Percentiles rank a stretch among this genome's conserved stretches.
phyloP scores from a whole-genome alignment of 352 stramenopile species.

The Phytophthora nicotianae region DNA sequence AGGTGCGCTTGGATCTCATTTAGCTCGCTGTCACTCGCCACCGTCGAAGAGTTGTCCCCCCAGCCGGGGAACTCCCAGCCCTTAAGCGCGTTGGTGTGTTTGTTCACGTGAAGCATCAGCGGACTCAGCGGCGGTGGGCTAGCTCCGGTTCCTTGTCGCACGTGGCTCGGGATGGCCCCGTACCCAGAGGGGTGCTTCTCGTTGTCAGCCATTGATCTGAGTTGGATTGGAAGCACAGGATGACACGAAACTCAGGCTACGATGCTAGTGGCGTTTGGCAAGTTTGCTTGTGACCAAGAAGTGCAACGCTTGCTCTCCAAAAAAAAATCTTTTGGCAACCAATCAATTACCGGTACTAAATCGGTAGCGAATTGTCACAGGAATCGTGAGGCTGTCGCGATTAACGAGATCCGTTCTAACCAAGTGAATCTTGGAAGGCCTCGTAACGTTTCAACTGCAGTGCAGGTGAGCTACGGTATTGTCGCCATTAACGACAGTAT shows the following conservation, averaged over 20 bases:
- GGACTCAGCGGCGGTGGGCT: slow-evolving; percentile 61
- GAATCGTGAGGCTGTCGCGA: neutral
- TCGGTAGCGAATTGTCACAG: neutral
- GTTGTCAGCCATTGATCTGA: slow-evolving; percentile 34
- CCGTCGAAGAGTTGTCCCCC: slow-evolving; percentile 67
- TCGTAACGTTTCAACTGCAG: slow-evolving; percentile 5
- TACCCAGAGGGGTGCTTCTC: slow-evolving; percentile 50
- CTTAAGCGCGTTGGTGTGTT: slow-evolving; percentile 69
- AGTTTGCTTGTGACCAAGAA: slow-evolving; percentile 6
- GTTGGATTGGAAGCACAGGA: slow-evolving; percentile 9
- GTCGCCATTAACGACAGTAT: neutral
- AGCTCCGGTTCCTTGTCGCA: slow-evolving; percentile 39
- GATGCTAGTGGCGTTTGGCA: slow-evolving; percentile 15
- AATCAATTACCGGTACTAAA: slow-evolving; percentile 18
- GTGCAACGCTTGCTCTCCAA: slow-evolving; percentile 13
- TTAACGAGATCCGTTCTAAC: too few species aligned
- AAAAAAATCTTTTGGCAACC: slow-evolving; percentile 1
- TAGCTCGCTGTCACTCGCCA: slow-evolving; percentile 69
- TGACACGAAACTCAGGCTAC: neutral
- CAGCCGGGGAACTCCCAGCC: slow-evolving; percentile 88
- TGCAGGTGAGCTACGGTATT: neutral
- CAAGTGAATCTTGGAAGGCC: slow-evolving; percentile 1
- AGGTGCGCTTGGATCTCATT: slow-evolving; percentile 78
- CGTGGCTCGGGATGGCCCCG: slow-evolving; percentile 59
- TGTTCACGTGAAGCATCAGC: slow-evolving; percentile 79